A percentile compares a stretch with the other conserved stretches of the same genome.
These are phyloP conservation scores for Murraya paniculata DNA, from an alignment of 345 rosid species.

Conservation along the genomic window DNA sequence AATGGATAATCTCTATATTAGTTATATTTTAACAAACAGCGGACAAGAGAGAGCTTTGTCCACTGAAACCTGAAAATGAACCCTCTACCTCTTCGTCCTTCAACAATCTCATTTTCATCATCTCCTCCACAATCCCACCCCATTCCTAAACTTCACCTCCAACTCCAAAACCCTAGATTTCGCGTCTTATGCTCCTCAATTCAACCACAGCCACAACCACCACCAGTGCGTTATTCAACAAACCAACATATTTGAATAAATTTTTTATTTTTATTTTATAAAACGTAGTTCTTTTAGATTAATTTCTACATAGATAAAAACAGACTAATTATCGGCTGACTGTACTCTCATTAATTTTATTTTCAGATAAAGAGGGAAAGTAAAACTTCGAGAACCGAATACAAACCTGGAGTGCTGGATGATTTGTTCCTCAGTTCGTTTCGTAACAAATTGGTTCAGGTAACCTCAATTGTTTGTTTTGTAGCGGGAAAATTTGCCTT, in stretches of 20 bases:
- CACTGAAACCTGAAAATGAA: constrained; percentile 25
- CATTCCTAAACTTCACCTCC: not conserved
- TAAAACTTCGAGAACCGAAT: constrained; percentile 29
- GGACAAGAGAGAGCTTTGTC: not conserved
- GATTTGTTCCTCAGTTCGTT: constrained; percentile 58
- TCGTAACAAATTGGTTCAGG: constrained; percentile 71
- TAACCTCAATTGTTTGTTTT: constrained; percentile 20
- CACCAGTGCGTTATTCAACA: constrained; percentile 19
- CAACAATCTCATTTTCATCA: constrained; percentile 10
- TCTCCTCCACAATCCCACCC: constrained; percentile 10
- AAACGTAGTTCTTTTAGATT: too few relatives aligned
- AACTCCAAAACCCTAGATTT: constrained; percentile 9
- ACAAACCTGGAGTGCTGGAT: constrained; percentile 53
- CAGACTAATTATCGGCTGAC: not conserved
- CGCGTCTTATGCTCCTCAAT: constrained; percentile 29
- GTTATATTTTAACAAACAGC: not conserved
- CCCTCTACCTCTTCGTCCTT: constrained; percentile 29
- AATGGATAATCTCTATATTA: too few relatives aligned
- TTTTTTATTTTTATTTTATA: not conserved
- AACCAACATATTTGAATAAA: not conserved
- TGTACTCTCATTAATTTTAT: not conserved
- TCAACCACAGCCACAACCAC: constrained; percentile 13
- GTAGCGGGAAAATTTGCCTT: too few relatives aligned
- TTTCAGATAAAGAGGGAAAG: constrained; percentile 33
- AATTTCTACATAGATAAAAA: not conserved